A percentile compares a stretch with the other conserved stretches of the same genome.
Conservation (phyloP, 352 stramenopile species). For the Thraustochytrium striatum region DNA sequence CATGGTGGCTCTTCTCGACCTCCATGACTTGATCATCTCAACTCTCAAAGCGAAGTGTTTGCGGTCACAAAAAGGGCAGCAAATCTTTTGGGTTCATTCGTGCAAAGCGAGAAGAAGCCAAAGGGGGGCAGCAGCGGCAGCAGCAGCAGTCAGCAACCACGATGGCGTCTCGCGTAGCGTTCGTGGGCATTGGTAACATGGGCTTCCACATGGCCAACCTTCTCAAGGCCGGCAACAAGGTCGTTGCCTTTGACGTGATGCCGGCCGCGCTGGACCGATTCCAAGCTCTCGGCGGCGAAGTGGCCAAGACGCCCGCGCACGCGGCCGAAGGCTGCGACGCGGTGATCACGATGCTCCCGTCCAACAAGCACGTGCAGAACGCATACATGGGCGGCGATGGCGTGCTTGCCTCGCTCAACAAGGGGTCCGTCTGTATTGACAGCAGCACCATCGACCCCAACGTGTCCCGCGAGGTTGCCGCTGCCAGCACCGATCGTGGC, state of each 20-base stretch:
- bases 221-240: slow-evolving; percentile 67
- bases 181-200: slow-evolving; percentile 91
- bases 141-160: too few relatives aligned
- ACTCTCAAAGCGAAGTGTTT: too few relatives aligned
- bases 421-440: slow-evolving; percentile 83
- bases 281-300: background rate
- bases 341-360: slow-evolving; percentile 91
- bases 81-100: too few relatives aligned
- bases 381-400: slow-evolving; percentile 68
- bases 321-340: slow-evolving; percentile 40
- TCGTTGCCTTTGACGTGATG: slow-evolving; percentile 69
- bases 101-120: too few relatives aligned
- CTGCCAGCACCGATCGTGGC: too few relatives aligned
- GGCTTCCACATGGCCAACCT: slow-evolving; percentile 87
- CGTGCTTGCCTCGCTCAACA: slow-evolving; percentile 63
- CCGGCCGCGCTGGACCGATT: slow-evolving; percentile 58
- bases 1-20: too few relatives aligned
- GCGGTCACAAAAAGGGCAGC: too few relatives aligned
- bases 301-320: slow-evolving; percentile 9
- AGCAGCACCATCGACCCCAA: slow-evolving; percentile 90
- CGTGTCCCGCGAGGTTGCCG: slow-evolving; percentile 73
- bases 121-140: too few relatives aligned
- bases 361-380: slow-evolving; percentile 74
- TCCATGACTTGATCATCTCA: too few relatives aligned
- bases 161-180: too few relatives aligned